These are phyloP conservation scores for Pseudocercospora cruenta DNA, from an alignment of 2,329 filamentous ascomycete species.

Conservation along the genomic window DNA sequence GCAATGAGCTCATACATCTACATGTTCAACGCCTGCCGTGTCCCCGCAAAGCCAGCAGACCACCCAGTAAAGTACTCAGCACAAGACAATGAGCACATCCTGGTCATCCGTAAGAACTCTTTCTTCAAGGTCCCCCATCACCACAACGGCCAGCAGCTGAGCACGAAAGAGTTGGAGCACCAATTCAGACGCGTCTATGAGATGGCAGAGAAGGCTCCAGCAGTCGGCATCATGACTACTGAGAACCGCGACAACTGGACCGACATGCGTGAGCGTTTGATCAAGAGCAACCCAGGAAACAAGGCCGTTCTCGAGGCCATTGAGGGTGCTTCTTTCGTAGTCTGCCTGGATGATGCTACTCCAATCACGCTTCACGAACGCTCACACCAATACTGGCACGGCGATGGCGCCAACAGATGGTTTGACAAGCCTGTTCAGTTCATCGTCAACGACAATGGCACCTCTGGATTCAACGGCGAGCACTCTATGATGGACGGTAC, in stretches of 20 bases:
- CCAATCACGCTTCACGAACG: slow-evolving; percentile 52
- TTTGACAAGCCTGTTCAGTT: slow-evolving; percentile 98
- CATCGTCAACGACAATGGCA: slow-evolving; percentile 97
- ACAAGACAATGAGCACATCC: slow-evolving; percentile 79
- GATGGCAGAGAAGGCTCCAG: slow-evolving; percentile 69
- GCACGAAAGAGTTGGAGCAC: slow-evolving; percentile 82
- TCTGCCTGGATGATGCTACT: slow-evolving; percentile 44
- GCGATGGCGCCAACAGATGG: slow-evolving; percentile 93
- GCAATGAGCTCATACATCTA: slow-evolving; percentile 98
- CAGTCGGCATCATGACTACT: slow-evolving; percentile 82
- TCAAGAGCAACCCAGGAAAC: slow-evolving; percentile 78
- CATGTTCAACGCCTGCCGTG: slow-evolving; percentile 96
- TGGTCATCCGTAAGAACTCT: slow-evolving; percentile 92
- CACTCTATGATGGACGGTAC: slow-evolving; percentile 99
- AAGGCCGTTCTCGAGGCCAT: slow-evolving; percentile 76
- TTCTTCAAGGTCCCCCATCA: slow-evolving; percentile 92
- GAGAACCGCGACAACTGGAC: slow-evolving; percentile 95
- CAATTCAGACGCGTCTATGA: slow-evolving; percentile 87
- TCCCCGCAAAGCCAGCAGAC: slow-evolving; percentile 81
- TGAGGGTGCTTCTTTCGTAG: slow-evolving; percentile 84
- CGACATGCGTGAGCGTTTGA: slow-evolving; percentile 73
- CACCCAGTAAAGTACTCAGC: slow-evolving; percentile 78
- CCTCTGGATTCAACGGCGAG: slow-evolving; percentile 95
- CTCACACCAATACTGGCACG: slow-evolving; percentile 96
- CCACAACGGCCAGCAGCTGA: slow-evolving; percentile 81